Percentiles rank a stretch among this genome's conserved stretches.
These are phyloP conservation scores for Eimeria maxima DNA, from an alignment of 169 alveolate species.

Conservation along the genomic window DNA sequence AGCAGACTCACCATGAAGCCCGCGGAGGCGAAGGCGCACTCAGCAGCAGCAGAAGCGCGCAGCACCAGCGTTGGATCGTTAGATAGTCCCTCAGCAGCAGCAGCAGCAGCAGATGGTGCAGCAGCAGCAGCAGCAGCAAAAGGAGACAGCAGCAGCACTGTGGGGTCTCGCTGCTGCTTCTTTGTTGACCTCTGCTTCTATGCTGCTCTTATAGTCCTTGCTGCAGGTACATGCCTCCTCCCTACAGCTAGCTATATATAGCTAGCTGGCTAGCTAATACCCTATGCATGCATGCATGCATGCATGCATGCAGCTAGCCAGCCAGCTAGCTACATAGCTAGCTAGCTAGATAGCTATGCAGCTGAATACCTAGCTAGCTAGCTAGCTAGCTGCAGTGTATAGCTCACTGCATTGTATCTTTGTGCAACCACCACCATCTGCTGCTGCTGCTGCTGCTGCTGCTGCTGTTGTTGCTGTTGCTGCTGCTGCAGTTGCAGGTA, in stretches of 20 bases:
- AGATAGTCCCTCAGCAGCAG: too few species aligned
- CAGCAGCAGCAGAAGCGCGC: too few species aligned
- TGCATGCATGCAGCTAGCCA: too few species aligned
- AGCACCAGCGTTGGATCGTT: too few species aligned
- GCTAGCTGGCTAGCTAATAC: constrained; percentile 24
- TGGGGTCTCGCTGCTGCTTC: constrained; percentile 40
- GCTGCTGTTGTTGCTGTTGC: not conserved
- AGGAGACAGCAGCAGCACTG: not conserved
- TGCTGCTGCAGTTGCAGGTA: constrained; percentile 4
- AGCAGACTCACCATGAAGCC: too few species aligned
- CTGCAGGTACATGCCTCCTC: not conserved
- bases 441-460: not conserved
- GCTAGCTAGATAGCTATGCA: not conserved
- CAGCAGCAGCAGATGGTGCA: too few species aligned
- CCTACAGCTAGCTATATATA: not conserved
- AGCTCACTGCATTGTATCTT: not conserved
- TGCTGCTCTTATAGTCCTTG: not conserved
- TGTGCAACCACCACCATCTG: not conserved
- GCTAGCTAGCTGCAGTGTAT: too few species aligned
- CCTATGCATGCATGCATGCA: not conserved
- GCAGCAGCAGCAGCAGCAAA: too few species aligned
- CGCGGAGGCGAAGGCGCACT: too few species aligned
- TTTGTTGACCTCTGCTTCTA: not conserved
- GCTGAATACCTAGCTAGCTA: not conserved
- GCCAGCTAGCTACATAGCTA: too few species aligned